Base-by-base conservation (phyloP, 148 eudicot genomes). In the Selenicereus undatus region DNA sequence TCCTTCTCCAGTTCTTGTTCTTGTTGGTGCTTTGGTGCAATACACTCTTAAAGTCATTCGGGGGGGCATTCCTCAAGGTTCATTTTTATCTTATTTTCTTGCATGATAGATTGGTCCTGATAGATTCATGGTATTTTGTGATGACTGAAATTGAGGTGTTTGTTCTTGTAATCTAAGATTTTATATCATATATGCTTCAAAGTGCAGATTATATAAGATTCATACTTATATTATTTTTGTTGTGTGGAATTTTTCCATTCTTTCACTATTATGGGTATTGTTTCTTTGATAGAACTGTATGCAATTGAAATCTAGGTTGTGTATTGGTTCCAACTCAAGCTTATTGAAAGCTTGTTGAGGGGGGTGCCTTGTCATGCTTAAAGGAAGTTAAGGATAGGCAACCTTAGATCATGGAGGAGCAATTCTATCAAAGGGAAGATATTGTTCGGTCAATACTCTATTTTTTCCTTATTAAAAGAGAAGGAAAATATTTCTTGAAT, bases 1-100 rank as follows among this genome's bases (percentile, higher is more conserved):
- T 78, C 94, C 95, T 30, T 94, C 98, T 42, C 98, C 98, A 32
- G 97, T 93, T 68, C 89, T 88, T 84, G 94, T 94, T 82, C 97
- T 94, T 72, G 85, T 93, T 81, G 98, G 97, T 84, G 94, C 97
- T 81, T 76, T 84, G 84, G 87, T 94, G 81, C 89, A 71, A 26
- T 94, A 91, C 85, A 80, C 72, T 77, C 95, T 94, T 43, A 94
- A 87, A 86, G 89, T 94, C 81, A 90, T 93, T 54, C 95, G 97
- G 73, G 91, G 87, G 39, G 91, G 87, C 90, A 83, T 84, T 81
- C 97, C 97, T 83, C 91, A 89, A 87, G 94, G 94, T 91, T 71
- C 75, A 35, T 54, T 82, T 56, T 74, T 54, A 32, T 54, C 73
- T 51, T 24, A 29, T 58, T 29, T 65, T 60, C 56, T 51, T 77